These are phyloP conservation scores for Rosa multiflora DNA, from an alignment of 306 rosid genomes.

Conservation along the genomic window DNA sequence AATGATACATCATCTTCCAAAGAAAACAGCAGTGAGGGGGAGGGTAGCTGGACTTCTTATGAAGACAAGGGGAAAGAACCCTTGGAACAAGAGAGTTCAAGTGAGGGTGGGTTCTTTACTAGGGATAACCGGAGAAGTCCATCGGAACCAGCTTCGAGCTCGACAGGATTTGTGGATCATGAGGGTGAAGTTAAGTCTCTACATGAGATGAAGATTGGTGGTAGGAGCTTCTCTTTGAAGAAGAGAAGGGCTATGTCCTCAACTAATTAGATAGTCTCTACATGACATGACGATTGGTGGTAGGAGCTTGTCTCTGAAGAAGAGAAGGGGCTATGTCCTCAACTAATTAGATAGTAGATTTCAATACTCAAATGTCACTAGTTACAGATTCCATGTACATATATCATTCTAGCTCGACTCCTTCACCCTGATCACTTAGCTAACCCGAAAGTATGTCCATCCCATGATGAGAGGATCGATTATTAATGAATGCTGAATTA, in stretches of 20 bases:
- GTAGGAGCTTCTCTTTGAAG: slow-evolving; percentile 27
- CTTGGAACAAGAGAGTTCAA: slow-evolving; percentile 28
- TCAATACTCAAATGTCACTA: too few species aligned
- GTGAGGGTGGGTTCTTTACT: slow-evolving; percentile 21
- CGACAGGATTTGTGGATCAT: slow-evolving; percentile 17
- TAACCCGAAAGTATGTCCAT: too few species aligned
- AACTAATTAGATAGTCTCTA: neutral
- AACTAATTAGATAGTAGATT: too few species aligned
- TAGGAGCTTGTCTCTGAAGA: slow-evolving; percentile 28
- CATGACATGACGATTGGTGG: slow-evolving; percentile 19
- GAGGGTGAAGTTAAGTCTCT: neutral
- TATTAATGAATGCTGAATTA: too few species aligned
- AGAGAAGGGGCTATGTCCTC: slow-evolving; percentile 3
- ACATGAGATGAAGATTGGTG: slow-evolving; percentile 19
- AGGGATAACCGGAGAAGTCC: slow-evolving; percentile 25
- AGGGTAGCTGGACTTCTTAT: slow-evolving; percentile 19
- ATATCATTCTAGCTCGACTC: too few species aligned
- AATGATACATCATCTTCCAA: slow-evolving; percentile 53
- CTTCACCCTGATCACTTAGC: too few species aligned
- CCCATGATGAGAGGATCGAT: too few species aligned
- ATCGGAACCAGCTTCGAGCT: slow-evolving; percentile 30
- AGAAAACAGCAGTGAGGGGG: slow-evolving; percentile 44
- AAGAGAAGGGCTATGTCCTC: slow-evolving; percentile 27
- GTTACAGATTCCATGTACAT: too few species aligned
- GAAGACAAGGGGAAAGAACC: slow-evolving; percentile 35